A percentile compares a stretch with the other conserved stretches of the same genome.
These are phyloP conservation scores for Paxillus rubicundulus DNA, from an alignment of 768 basidiomycete species.

Conservation along the genomic window DNA sequence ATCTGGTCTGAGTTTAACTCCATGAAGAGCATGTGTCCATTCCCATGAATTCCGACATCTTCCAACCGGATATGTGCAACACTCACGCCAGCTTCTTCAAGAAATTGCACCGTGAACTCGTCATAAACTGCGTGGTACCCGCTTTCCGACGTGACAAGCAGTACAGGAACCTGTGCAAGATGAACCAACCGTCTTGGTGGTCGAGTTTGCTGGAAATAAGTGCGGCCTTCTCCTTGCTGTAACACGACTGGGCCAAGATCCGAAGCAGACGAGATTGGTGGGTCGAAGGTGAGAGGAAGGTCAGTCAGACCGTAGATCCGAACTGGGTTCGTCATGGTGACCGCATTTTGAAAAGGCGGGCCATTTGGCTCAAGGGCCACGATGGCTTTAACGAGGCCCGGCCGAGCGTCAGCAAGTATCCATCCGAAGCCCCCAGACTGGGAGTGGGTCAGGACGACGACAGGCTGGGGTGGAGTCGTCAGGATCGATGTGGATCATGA, in stretches of 20 bases:
- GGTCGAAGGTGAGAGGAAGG: slow-evolving; percentile 42
- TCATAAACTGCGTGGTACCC: slow-evolving; percentile 53
- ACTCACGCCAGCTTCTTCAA: slow-evolving; percentile 43
- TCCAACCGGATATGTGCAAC: slow-evolving; percentile 41
- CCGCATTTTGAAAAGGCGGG: slow-evolving; percentile 44
- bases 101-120: slow-evolving; percentile 41
- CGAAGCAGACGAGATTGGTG: slow-evolving; percentile 39
- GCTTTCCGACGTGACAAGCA: slow-evolving; percentile 48
- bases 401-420: slow-evolving; percentile 47
- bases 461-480: slow-evolving; percentile 32
- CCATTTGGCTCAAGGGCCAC: slow-evolving; percentile 50
- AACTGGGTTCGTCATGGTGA: slow-evolving; percentile 37
- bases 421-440: slow-evolving; percentile 50
- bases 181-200: slow-evolving; percentile 45
- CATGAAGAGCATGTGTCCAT: slow-evolving; percentile 59
- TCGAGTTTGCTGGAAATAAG: slow-evolving; percentile 41
- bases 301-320: slow-evolving; percentile 50
- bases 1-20: slow-evolving; percentile 48
- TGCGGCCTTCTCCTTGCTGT: slow-evolving; percentile 28
- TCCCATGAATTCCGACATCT: slow-evolving; percentile 48
- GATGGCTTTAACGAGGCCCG: slow-evolving; percentile 44
- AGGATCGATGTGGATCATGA: slow-evolving; percentile 1
- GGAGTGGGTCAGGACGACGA: slow-evolving; percentile 49
- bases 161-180: slow-evolving; percentile 42
- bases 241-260: slow-evolving; percentile 34